A percentile compares a stretch with the other conserved stretches of the same genome.
Conservation (phyloP, 352 stramenopile species). For the Phytophthora pseudosyringae region DNA sequence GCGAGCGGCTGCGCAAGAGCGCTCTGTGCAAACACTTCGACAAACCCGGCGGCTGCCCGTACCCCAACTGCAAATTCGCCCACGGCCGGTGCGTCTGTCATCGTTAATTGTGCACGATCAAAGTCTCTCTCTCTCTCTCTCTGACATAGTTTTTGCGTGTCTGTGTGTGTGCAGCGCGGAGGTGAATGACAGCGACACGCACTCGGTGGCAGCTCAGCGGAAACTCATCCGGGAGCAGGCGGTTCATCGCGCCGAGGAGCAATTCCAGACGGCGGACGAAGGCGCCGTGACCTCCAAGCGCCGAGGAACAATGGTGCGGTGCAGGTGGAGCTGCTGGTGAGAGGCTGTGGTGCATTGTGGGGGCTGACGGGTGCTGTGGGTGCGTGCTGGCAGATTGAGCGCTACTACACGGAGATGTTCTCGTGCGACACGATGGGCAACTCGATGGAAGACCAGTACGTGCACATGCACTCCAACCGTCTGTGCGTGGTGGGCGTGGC, state of each 20-base stretch:
- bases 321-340: not conserved
- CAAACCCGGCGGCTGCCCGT: conserved; percentile 83
- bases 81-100: conserved; percentile 56
- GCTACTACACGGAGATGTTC: conserved; percentile 89
- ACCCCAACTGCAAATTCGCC: conserved; percentile 84
- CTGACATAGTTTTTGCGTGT: too few species aligned
- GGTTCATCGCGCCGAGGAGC: conserved; percentile 57
- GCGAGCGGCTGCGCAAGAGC: conserved; percentile 76
- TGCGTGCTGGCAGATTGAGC: conserved; percentile 60
- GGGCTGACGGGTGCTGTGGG: conserved; percentile 1
- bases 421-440: conserved; percentile 81
- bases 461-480: conserved; percentile 91
- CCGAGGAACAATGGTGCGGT: conserved; percentile 72
- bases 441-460: conserved; percentile 77
- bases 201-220: conserved; percentile 76
- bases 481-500: conserved; percentile 85
- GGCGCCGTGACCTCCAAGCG: conserved; percentile 47
- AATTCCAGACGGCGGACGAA: conserved; percentile 61
- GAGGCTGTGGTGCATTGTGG: not conserved
- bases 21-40: conserved; percentile 89
- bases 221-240: conserved; percentile 86
- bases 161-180: conserved; percentile 42
- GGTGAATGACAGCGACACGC: conserved; percentile 55
- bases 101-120: not conserved
- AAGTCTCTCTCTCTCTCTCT: not conserved